phyloP scores from a whole-genome alignment of 495 filamentous ascomycete genomes.

The Tuber calosporum region DNA sequence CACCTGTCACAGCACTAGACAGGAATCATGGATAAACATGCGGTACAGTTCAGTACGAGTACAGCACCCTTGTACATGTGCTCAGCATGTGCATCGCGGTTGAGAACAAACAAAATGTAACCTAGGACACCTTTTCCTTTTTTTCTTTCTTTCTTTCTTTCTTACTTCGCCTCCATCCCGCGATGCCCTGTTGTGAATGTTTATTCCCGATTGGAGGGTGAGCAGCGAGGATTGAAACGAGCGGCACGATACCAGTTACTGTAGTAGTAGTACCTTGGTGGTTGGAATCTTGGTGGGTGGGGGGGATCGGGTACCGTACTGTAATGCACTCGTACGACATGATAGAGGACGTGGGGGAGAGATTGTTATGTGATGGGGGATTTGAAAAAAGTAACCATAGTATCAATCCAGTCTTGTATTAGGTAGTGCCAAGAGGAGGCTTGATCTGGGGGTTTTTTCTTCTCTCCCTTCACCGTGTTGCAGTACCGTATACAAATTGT shows the following conservation, averaged over 20 bases:
- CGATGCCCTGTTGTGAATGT: not conserved
- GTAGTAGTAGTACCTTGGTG: too few species aligned
- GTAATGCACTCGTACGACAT: too few species aligned
- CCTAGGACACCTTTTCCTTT: not conserved
- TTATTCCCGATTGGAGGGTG: not conserved
- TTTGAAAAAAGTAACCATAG: too few species aligned
- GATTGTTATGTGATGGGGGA: too few species aligned
- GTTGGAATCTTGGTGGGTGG: not conserved
- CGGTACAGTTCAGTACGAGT: not conserved
- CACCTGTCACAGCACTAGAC: not conserved
- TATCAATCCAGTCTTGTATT: too few species aligned
- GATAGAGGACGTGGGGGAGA: too few species aligned
- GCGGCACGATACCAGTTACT: not conserved
- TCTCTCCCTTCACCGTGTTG: too few species aligned
- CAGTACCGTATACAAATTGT: too few species aligned
- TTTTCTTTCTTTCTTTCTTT: not conserved
- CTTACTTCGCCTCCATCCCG: not conserved
- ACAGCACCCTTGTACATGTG: not conserved
- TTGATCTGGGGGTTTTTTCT: too few species aligned
- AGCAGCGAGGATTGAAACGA: not conserved
- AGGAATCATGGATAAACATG: not conserved
- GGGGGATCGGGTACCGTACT: not conserved
- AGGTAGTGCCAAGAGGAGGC: too few species aligned
- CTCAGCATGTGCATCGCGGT: not conserved
- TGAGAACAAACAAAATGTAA: not conserved